phyloP scores from a whole-genome alignment of 106 monocot species.

The Allium cepa region DNA sequence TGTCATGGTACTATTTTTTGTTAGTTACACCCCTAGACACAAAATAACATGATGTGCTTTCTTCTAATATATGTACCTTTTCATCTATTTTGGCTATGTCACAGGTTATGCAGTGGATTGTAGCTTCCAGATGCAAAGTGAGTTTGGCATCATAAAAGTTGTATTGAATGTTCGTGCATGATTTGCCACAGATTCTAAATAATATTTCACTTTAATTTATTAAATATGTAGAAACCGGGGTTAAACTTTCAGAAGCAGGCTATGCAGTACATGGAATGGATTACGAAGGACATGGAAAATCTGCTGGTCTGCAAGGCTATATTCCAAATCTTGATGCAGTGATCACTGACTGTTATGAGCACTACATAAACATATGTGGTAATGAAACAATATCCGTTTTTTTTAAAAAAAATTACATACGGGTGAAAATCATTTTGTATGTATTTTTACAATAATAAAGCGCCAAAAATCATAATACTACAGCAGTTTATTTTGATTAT shows the following conservation, averaged over 20 bases:
- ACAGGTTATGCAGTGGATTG: slow-evolving; percentile 69
- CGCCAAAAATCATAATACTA: too few species aligned
- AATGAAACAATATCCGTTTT: neutral
- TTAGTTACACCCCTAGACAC: neutral
- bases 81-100: neutral
- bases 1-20: slow-evolving; percentile 45
- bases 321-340: slow-evolving; percentile 42
- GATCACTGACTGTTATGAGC: slow-evolving; percentile 28
- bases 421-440: too few species aligned
- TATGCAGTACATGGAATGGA: slow-evolving; percentile 64
- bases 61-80: neutral
- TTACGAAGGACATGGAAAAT: slow-evolving; percentile 71
- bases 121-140: slow-evolving; percentile 71
- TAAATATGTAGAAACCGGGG: slow-evolving; percentile 30
- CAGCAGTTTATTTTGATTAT: too few species aligned
- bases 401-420: too few species aligned
- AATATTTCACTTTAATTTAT: neutral
- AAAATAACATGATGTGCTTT: neutral
- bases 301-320: slow-evolving; percentile 57
- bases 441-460: too few species aligned
- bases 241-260: slow-evolving; percentile 36
- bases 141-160: neutral
- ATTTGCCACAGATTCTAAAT: neutral
- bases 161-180: too few species aligned
- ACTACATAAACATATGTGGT: slow-evolving; percentile 50